These are phyloP conservation scores for Elsinoe ampelina DNA, from an alignment of 2,329 filamentous ascomycete genomes.

Conservation along the genomic window DNA sequence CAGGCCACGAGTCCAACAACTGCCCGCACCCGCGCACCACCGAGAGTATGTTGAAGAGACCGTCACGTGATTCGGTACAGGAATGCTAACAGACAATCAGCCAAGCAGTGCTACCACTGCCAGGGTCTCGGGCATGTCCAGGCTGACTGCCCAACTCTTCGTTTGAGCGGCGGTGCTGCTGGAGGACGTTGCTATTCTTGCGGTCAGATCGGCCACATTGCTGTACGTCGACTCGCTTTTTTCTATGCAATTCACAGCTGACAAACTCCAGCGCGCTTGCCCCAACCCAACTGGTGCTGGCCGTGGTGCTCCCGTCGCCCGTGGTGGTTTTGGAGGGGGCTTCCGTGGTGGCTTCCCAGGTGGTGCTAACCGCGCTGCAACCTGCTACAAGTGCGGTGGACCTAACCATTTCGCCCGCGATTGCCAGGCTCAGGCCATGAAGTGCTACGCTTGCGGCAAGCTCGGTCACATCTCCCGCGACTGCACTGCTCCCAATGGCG, in stretches of 20 bases:
- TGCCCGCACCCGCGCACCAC: slow-evolving; percentile 95
- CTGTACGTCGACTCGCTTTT: slow-evolving; percentile 46
- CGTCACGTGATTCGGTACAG: neutral
- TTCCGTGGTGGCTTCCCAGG: slow-evolving; percentile 49
- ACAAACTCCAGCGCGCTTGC: slow-evolving; percentile 59
- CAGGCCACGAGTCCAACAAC: slow-evolving; percentile 92
- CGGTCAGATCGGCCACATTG: slow-evolving; percentile 84
- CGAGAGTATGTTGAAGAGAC: slow-evolving; percentile 53
- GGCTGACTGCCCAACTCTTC: slow-evolving; percentile 94
- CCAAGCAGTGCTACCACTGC: slow-evolving; percentile 99
- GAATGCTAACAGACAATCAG: slow-evolving; percentile 36
- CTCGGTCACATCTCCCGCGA: slow-evolving; percentile 88
- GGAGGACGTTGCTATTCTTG: slow-evolving; percentile 95
- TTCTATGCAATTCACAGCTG: slow-evolving; percentile 13
- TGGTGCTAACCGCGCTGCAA: slow-evolving; percentile 56
- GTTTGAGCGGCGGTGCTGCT: slow-evolving; percentile 70
- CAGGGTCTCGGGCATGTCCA: slow-evolving; percentile 97
- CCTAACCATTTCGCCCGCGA: slow-evolving; percentile 98
- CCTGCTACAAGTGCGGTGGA: slow-evolving; percentile 63
- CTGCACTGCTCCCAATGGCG: slow-evolving; percentile 93
- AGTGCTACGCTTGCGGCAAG: slow-evolving; percentile 96
- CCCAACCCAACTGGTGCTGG: slow-evolving; percentile 48
- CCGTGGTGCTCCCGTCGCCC: slow-evolving; percentile 32
- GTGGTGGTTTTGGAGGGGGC: slow-evolving; percentile 51
- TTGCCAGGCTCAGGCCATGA: slow-evolving; percentile 97